Evolutionary conservation across 1,284 basidiomycete species (phyloP).

Genomic region (Ceratobasidium sp.): DNA sequence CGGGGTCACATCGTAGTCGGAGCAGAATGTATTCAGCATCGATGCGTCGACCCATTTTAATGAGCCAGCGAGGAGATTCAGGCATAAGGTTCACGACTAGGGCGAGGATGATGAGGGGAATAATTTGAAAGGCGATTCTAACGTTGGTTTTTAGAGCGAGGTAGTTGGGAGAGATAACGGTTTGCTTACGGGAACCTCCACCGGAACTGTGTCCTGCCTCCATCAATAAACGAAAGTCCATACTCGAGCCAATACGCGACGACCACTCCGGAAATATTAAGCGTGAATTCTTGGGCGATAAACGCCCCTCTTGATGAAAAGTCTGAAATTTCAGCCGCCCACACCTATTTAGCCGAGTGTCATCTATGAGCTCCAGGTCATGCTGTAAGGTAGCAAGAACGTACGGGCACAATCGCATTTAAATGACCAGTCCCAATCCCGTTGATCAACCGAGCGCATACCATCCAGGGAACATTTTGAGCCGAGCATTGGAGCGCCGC

Average conservation of each 20-base stretch:
- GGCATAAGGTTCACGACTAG: conserved; percentile 63
- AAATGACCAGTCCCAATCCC: conserved; percentile 67
- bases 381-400: conserved; percentile 54
- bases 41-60: conserved; percentile 64
- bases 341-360: conserved; percentile 5
- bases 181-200: conserved; percentile 58
- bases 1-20: conserved; percentile 54
- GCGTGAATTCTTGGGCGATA: conserved; percentile 58
- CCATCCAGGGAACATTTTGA: conserved; percentile 66
- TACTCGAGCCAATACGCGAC: conserved; percentile 70
- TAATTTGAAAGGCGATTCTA: conserved; percentile 64
- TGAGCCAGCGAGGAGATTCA: conserved; percentile 70
- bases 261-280: conserved; percentile 67
- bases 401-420: conserved; percentile 67
- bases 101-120: conserved; percentile 58
- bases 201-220: conserved; percentile 61
- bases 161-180: conserved; percentile 33
- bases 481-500: conserved; percentile 66
- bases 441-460: conserved; percentile 65
- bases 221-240: conserved; percentile 63
- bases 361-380: too few relatives aligned
- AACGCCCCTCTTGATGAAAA: conserved; percentile 57
- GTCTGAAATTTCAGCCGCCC: conserved; percentile 38
- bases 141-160: conserved; percentile 51
- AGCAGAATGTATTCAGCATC: conserved; percentile 63